A percentile compares a stretch with the other conserved stretches of the same genome.
Evolutionary conservation across 1,284 basidiomycete species (phyloP).

Genomic region (Pseudozyma tsukubaensis): DNA sequence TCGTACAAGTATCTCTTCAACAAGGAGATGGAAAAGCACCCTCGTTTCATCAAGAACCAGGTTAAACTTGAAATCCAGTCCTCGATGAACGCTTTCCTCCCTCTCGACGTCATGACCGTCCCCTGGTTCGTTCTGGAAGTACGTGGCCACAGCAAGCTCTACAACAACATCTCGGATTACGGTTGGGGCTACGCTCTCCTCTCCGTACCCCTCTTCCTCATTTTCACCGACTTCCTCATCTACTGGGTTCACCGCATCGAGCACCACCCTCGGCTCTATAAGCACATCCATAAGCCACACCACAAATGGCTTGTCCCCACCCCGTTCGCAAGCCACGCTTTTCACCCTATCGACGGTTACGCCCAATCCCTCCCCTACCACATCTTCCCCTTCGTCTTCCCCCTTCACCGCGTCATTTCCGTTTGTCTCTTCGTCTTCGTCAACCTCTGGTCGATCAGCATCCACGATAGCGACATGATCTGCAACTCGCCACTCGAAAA

Average conservation of each 20-base stretch:
- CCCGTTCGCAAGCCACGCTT: conserved; percentile 94
- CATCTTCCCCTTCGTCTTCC: conserved; percentile 90
- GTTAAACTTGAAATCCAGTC: conserved; percentile 80
- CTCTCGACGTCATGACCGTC: conserved; percentile 77
- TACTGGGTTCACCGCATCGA: conserved; percentile 95
- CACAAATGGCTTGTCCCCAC: conserved; percentile 99
- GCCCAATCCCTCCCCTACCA: conserved; percentile 94
- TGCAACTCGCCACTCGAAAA: conserved; percentile 89
- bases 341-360: conserved; percentile 96
- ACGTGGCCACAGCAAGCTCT: conserved; percentile 83
- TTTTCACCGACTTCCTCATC: conserved; percentile 91
- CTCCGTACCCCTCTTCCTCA: conserved; percentile 74
- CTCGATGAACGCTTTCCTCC: conserved; percentile 82
- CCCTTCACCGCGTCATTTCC: conserved; percentile 75
- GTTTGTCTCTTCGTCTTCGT: conserved; percentile 68
- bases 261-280: conserved; percentile 89
- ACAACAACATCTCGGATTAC: conserved; percentile 76
- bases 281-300: conserved; percentile 91
- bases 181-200: conserved; percentile 63
- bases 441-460: conserved; percentile 71
- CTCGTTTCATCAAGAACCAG: conserved; percentile 89
- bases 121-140: conserved; percentile 96
- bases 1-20: conserved; percentile 93
- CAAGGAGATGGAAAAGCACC: conserved; percentile 94
- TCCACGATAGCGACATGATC: conserved; percentile 99